These are phyloP conservation scores for Henningerozyma blattae DNA, from an alignment of 805 yeast species.

Conservation along the genomic window DNA sequence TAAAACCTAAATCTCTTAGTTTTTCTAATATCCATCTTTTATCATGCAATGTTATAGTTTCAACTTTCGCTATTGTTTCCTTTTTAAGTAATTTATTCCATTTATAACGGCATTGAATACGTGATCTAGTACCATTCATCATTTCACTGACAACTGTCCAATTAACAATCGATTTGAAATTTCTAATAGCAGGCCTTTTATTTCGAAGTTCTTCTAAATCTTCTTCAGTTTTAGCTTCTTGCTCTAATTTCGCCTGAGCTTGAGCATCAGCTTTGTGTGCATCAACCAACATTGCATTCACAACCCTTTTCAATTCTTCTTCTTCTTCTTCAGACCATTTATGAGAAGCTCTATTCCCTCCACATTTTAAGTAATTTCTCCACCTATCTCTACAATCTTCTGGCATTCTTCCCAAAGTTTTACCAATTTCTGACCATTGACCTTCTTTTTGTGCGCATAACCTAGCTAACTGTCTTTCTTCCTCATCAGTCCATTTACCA, in stretches of 20 bases:
- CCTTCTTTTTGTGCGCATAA: constrained; percentile 60
- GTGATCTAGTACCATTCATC: constrained; percentile 79
- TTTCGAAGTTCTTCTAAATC: constrained; percentile 10
- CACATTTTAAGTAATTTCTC: constrained; percentile 93
- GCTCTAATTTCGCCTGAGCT: constrained; percentile 1
- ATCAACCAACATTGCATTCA: constrained; percentile 35
- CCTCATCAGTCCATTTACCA: constrained; percentile 83
- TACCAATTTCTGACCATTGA: constrained; percentile 83
- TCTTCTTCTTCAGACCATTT: constrained; percentile 79
- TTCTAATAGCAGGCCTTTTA: constrained; percentile 13
- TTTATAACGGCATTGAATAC: constrained; percentile 92
- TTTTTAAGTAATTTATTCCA: constrained; percentile 75
- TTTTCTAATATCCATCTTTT: constrained; percentile 38
- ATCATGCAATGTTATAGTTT: constrained; percentile 34
- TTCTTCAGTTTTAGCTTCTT: constrained; percentile 1
- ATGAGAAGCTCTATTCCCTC: constrained; percentile 57
- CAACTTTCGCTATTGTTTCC: constrained; percentile 35
- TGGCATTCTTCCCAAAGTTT: constrained; percentile 80
- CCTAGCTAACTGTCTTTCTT: constrained; percentile 55
- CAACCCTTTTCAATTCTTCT: constrained; percentile 40
- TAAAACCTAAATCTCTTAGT: constrained; percentile 32
- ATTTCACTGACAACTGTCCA: constrained; percentile 88
- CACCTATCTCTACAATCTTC: constrained; percentile 96
- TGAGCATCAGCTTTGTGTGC: constrained; percentile 5
- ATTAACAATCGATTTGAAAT: constrained; percentile 42